These are phyloP conservation scores for Wakefieldia striispora DNA, from an alignment of 768 basidiomycete genomes.

Conservation along the genomic window DNA sequence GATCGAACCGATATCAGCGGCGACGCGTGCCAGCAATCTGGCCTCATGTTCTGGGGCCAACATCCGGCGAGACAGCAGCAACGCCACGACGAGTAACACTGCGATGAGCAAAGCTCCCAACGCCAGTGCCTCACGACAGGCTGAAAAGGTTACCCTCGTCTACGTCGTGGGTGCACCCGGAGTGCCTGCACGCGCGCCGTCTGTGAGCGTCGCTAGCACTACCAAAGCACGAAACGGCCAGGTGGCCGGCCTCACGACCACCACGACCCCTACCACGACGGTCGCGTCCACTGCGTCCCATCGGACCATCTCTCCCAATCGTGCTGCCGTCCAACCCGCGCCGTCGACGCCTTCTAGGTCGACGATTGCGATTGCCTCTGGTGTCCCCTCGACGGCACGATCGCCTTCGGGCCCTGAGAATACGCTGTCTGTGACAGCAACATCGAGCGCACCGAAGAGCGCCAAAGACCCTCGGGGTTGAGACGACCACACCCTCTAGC, in stretches of 20 bases:
- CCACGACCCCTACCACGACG: constrained; percentile 23
- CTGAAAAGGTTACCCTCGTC: constrained; percentile 48
- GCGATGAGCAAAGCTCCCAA: constrained; percentile 13
- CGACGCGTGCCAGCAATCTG: constrained; percentile 12
- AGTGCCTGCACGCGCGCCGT: constrained; percentile 11
- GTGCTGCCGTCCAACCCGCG: constrained; percentile 5
- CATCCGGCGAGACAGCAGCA: too few species aligned
- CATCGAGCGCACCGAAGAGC: not conserved
- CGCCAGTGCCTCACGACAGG: constrained; percentile 10
- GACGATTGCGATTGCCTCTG: not conserved
- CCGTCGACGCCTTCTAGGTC: constrained; percentile 5
- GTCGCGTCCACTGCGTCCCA: constrained; percentile 9
- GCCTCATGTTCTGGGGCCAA: constrained; percentile 3
- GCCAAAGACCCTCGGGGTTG: constrained; percentile 21
- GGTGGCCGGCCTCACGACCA: constrained; percentile 20
- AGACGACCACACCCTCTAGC: constrained; percentile 8
- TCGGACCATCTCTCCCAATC: constrained; percentile 5
- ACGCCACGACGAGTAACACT: constrained; percentile 10
- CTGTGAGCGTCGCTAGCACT: not conserved
- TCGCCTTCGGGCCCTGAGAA: too few species aligned
- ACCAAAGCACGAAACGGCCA: not conserved
- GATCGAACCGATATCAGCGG: constrained; percentile 53
- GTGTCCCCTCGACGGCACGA: not conserved
- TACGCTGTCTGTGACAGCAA: not conserved
- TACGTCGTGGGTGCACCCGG: constrained; percentile 44